Base-by-base conservation (phyloP, 1,284 basidiomycete genomes). In the Cryptococcus sp. region DNA sequence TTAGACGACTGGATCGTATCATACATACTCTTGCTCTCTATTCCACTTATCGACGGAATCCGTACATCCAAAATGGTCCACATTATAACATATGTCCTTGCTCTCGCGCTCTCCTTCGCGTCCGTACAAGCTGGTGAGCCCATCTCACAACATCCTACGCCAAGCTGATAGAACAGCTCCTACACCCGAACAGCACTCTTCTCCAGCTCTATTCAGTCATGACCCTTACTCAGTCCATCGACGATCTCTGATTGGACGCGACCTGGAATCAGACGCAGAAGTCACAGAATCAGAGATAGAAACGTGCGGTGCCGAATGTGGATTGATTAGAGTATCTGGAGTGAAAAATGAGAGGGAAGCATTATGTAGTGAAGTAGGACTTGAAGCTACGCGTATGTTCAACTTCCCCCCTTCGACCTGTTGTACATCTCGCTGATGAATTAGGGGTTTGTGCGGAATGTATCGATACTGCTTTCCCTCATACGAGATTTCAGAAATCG, bases 401-500 rank as follows among this genome's bases (percentile, higher is more conserved):
- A 9, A 34, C 32, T 9, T 34, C 28, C 16, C 47, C 10, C 16
- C n/a, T 18, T 25, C 4, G 16, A 19, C 21, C 25, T 23, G 11
- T 10, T 3, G 4, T 21, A 21, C 4, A 10, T 46, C 18, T 5
- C 4, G 21, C 24, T 28, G 16, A 23, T 34, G 9, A 19, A n/a
- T 16, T 47, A 66, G 64, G 61, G 34, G 46, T 46, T 19, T 66
- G 64, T 41, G 64, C 64, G 21, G 54, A 64, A 46, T 66, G 64
- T 45, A 66, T 66, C 44, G 64, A 66, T 53, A 34, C 44, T 16
- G 58, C 64, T n/a, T 66, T 62, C 62, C 59, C 62, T 22, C 61
- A 64, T 37, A 64, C 59, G 19, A 56, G 50, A 4, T 66, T 49
- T 32, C 62, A 66, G 40, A 57, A 64, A 44, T 60, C 57, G 11